phyloP scores from a whole-genome alignment of 2,329 filamentous ascomycete genomes.

The Colletotrichum orbiculare region DNA sequence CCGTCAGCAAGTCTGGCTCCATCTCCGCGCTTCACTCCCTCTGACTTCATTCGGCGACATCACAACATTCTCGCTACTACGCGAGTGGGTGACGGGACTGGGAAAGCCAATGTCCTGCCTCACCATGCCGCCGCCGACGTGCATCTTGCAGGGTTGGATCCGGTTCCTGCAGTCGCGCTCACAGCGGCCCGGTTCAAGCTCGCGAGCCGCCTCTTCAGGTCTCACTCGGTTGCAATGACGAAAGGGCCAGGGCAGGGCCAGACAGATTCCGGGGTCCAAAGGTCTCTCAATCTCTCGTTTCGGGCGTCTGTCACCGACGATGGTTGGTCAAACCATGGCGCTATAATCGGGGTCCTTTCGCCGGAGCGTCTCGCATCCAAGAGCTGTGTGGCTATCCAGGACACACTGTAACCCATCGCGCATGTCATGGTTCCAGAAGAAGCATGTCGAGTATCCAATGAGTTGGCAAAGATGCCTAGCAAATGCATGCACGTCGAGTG shows the following conservation, averaged over 20 bases:
- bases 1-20: conserved; percentile 3
- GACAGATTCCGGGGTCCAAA: conserved; percentile 17
- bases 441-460: conserved; percentile 28
- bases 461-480: not conserved
- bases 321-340: conserved; percentile 33
- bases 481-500: conserved; percentile 29
- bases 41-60: conserved; percentile 28
- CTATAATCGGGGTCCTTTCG: conserved; percentile 32
- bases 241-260: conserved; percentile 24
- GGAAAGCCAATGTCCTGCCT: conserved; percentile 33
- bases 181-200: conserved; percentile 28
- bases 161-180: conserved; percentile 35
- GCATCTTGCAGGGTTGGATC: conserved; percentile 27
- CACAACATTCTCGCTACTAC: conserved; percentile 17
- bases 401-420: conserved; percentile 29
- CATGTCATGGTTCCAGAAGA: conserved; percentile 20
- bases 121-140: conserved; percentile 33
- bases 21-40: conserved; percentile 16
- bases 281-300: conserved; percentile 23
- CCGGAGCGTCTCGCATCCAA: conserved; percentile 27
- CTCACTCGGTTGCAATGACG: not conserved
- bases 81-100: conserved; percentile 13
- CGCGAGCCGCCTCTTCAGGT: conserved; percentile 29
- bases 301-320: conserved; percentile 24
- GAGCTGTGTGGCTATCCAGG: conserved; percentile 29